Conservation (phyloP, 2,329 filamentous ascomycete genomes). For the Dissoconium aciculare region DNA sequence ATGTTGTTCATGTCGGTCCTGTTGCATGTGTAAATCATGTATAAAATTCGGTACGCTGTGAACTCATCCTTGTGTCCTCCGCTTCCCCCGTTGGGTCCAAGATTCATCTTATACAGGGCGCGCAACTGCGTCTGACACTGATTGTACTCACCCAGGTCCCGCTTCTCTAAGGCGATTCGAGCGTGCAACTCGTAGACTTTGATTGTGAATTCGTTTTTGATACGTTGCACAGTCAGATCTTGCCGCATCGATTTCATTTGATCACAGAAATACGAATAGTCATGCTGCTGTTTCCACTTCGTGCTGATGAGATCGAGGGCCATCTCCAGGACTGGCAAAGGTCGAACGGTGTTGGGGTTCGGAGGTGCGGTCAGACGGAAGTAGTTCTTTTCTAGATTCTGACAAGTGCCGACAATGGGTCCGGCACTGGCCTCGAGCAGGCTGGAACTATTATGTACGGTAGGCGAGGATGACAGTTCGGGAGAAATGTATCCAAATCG, state of each 20-base stretch:
- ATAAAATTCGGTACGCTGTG: slow-evolving; percentile 97
- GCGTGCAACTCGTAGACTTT: slow-evolving; percentile 95
- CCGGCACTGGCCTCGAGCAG: slow-evolving; percentile 34
- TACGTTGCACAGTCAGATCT: slow-evolving; percentile 93
- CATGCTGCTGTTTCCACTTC: slow-evolving; percentile 86
- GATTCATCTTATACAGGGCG: slow-evolving; percentile 70
- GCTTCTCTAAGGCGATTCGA: slow-evolving; percentile 92
- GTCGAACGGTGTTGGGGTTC: slow-evolving; percentile 76
- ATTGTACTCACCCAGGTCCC: slow-evolving; percentile 99
- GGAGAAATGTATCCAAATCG: slow-evolving; percentile 48
- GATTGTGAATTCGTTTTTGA: slow-evolving; percentile 93
- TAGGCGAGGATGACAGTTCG: slow-evolving; percentile 37
- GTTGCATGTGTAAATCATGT: slow-evolving; percentile 98
- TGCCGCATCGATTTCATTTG: slow-evolving; percentile 98
- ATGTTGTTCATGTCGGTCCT: slow-evolving; percentile 96
- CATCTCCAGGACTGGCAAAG: slow-evolving; percentile 62
- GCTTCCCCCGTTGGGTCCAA: slow-evolving; percentile 53
- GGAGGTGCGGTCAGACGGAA: slow-evolving; percentile 85
- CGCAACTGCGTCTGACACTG: slow-evolving; percentile 98
- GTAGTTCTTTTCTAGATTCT: slow-evolving; percentile 81
- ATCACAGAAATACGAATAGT: slow-evolving; percentile 96
- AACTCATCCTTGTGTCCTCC: slow-evolving; percentile 89
- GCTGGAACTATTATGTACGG: slow-evolving; percentile 33
- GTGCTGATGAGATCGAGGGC: slow-evolving; percentile 79
- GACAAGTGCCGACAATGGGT: slow-evolving; percentile 74